Evolutionary conservation across 1,139 yeast species (phyloP), one percentile per base, ranked within the genome.

Genomic region (Entelexis paramagnoliae): DNA sequence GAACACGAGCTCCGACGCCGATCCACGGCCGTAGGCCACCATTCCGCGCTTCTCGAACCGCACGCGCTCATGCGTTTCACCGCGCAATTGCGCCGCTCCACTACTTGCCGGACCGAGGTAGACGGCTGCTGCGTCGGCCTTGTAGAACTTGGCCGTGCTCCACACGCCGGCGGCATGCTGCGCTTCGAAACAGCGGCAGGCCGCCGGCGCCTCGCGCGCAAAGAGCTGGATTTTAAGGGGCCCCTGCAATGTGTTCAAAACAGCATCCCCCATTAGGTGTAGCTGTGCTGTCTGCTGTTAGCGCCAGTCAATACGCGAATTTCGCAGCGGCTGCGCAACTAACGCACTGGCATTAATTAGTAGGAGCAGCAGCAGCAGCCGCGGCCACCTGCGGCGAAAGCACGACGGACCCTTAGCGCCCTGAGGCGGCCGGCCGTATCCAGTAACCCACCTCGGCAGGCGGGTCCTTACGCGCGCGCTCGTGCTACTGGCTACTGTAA

Each of bases 201-300:
- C 53, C 11, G 48, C 22, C 20, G 55, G 55, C n/a, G 55, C 46
- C 17, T 38, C 36, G n/a, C 40, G 28, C 14, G 42, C 46, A 11
- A 34, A 20, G 11, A 53, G 47, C 36, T 48, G 50, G 16, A 53
- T 29, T n/a, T 36, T 35, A 2, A 51, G 20, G 22, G 26, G 14
- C 10, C 30, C 47, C 6, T 2, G 9, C 8, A 22, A 4, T 29
- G 35, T 32, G 26, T 8, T 13, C 3, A 30, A 20, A n/a, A 10
- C 47, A 16, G 36, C 14, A 1, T 6, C 19, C n/a, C 28, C 6
- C 35, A 16, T 11, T 20, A 20, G 4, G 19, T 13, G 13, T 30
- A 33, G 2, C 10, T n/a, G 19, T 33, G n/a, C 47, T n/a, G 10
- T 6, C 20, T n/a, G n/a, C n/a, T n/a, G n/a, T n/a, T n/a, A n/a